Evolutionary conservation across 2,329 filamentous ascomycete species (phyloP), one percentile per base, ranked within the genome.

Genomic region (Grosmannia clavigera): DNA sequence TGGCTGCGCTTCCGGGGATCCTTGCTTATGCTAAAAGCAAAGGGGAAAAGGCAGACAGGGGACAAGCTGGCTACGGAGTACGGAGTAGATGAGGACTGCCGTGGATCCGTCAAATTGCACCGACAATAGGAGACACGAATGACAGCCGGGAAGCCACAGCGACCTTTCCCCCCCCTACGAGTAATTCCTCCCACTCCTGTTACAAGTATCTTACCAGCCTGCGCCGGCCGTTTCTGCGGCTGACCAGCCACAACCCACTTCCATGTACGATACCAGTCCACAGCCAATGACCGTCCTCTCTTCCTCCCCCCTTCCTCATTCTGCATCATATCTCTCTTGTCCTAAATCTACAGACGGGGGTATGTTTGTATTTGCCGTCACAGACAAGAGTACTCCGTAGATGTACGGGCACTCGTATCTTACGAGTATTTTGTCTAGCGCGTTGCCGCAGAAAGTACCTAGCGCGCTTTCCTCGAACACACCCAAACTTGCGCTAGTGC

Each of bases 101-200:
- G 54, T n/a, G 38, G 63, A 64, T 64, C 61, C 35, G 53, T 58
- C 53, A 64, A 61, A 63, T 63, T 64, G 57, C 50, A 46, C 51
- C 31, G 52, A 27, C 55, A 46, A 35, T 11, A 56, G 25, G 33
- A 27, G 48, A 51, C 25, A 5, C 19, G 6, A 9, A 46, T 40
- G 38, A 14, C 38, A 40, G 38, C 16, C 16, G 38, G 38, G 5
- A 19, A 19, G 12, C 12, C 12, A 14, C 38, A 4, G 16, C 38
- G 4, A 12, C 9, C 10, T 40, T 4, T 6, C 5, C 16, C 14
- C 10, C 38, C 4, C 10, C 10, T 40, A 12, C 40, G 3, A 40
- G 4, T 11, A 40, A 4, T 3, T 40, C 3, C 38, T 12, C 10
- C 11, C 38, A 40, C 38, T 40, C 38, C 14, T 43, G 33, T 35